Percentiles rank a stretch among this genome's conserved stretches.
These are phyloP conservation scores for Parastagonospora avenae DNA, from an alignment of 2,329 filamentous ascomycete genomes.

Conservation along the genomic window DNA sequence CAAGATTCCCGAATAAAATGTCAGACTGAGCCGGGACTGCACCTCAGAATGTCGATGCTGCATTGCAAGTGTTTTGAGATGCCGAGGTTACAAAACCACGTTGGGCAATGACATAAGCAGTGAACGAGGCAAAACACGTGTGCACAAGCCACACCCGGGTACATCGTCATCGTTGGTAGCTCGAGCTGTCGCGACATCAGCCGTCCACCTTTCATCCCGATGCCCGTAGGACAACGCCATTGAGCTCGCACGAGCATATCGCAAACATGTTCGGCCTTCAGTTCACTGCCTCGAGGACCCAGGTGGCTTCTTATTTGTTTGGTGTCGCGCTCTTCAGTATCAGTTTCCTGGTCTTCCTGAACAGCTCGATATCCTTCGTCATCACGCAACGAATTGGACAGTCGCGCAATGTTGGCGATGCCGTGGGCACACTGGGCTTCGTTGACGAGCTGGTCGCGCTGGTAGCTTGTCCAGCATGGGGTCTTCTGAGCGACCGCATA, in stretches of 20 bases:
- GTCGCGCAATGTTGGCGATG: constrained; percentile 74
- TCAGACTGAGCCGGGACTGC: no score
- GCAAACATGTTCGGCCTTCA: constrained; percentile 43
- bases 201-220: constrained; percentile 5
- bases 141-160: constrained; percentile 7
- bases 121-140: constrained; percentile 2
- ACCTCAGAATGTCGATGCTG: background rate
- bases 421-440: constrained; percentile 84
- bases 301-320: constrained; percentile 74
- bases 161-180: constrained; percentile 8
- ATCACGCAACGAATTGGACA: constrained; percentile 81
- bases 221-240: constrained; percentile 14
- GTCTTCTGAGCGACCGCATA: constrained; percentile 75
- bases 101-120: constrained; percentile 1
- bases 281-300: constrained; percentile 63
- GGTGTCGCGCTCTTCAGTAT: constrained; percentile 86
- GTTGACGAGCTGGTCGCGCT: constrained; percentile 82
- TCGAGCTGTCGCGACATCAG: background rate
- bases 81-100: background rate
- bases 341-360: constrained; percentile 87
- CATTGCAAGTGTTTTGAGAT: no score
- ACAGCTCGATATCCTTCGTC: constrained; percentile 82
- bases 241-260: constrained; percentile 29
- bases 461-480: constrained; percentile 80
- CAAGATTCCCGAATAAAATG: no score